phyloP scores from a whole-genome alignment of 1,139 yeast genomes.

The Lodderomyces beijingensis region DNA sequence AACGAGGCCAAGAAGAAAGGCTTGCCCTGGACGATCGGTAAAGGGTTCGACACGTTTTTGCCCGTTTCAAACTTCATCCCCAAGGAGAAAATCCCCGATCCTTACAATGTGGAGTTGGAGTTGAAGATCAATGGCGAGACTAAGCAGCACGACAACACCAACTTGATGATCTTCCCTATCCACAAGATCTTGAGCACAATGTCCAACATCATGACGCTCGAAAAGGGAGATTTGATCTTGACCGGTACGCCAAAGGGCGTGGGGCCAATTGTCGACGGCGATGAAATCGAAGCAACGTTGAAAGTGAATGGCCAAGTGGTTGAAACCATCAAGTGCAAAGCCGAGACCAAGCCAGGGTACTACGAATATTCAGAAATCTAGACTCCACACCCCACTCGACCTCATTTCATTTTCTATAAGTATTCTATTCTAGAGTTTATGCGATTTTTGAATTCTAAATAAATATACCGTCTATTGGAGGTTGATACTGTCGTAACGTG shows the following conservation, averaged over 20 bases:
- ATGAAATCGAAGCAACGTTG: slow-evolving; percentile 61
- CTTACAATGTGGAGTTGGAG: slow-evolving; percentile 63
- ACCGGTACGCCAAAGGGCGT: slow-evolving; percentile 99
- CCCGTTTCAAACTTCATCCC: slow-evolving; percentile 76
- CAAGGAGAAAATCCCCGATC: slow-evolving; percentile 62
- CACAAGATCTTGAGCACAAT: slow-evolving; percentile 75
- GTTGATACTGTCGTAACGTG: slow-evolving; percentile 64
- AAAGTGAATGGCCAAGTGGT: slow-evolving; percentile 52
- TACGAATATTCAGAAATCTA: slow-evolving; percentile 60
- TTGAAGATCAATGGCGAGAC: slow-evolving; percentile 67
- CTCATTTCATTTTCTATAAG: background rate
- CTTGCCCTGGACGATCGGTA: slow-evolving; percentile 93
- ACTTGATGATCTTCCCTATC: slow-evolving; percentile 84
- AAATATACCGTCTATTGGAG: slow-evolving; percentile 50
- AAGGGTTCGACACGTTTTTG: slow-evolving; percentile 93
- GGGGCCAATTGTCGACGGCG: slow-evolving; percentile 77
- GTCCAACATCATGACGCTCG: slow-evolving; percentile 84
- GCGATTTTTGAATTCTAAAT: slow-evolving; percentile 16
- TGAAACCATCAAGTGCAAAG: slow-evolving; percentile 48
- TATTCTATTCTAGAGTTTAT: background rate
- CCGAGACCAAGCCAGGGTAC: slow-evolving; percentile 75
- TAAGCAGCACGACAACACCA: slow-evolving; percentile 75
- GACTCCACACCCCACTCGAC: background rate
- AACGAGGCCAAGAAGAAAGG: slow-evolving; percentile 93
- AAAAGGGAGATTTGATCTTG: slow-evolving; percentile 84